Evolutionary conservation across 805 yeast genomes (phyloP).

Genomic region (Isabelozyma gotoi): DNA sequence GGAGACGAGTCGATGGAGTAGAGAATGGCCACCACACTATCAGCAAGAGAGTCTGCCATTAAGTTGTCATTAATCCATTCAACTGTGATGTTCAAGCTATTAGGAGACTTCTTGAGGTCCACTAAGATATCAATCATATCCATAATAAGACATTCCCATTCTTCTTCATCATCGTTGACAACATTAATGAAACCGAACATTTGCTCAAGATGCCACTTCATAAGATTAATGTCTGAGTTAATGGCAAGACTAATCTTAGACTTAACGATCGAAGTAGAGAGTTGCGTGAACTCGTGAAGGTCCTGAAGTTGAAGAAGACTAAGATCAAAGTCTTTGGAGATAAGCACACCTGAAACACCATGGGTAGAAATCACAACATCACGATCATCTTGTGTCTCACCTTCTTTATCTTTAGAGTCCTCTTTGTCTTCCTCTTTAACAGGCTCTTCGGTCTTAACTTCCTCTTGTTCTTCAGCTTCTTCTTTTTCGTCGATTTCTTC

Average conservation of each 20-base stretch:
- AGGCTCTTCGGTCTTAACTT: constrained; percentile 3
- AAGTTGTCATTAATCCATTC: constrained; percentile 86
- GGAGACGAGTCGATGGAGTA: constrained; percentile 93
- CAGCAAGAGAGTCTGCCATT: constrained; percentile 91
- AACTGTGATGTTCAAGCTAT: constrained; percentile 53
- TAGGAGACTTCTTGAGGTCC: constrained; percentile 31
- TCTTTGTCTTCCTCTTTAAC: constrained; percentile 5
- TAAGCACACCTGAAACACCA: constrained; percentile 75
- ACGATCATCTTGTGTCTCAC: constrained; percentile 7
- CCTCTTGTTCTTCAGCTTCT: constrained; percentile 10
- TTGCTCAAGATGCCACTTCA: constrained; percentile 87
- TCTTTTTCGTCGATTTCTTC: constrained; percentile 25
- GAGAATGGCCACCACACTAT: constrained; percentile 84
- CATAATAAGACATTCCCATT: constrained; percentile 46
- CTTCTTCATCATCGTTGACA: constrained; percentile 51
- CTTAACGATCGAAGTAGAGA: constrained; percentile 79
- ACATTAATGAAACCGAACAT: constrained; percentile 89
- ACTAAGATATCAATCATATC: constrained; percentile 42
- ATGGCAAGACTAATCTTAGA: constrained; percentile 80
- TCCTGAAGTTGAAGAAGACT: constrained; percentile 82
- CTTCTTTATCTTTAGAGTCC: constrained; percentile 6
- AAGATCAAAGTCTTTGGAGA: constrained; percentile 87
- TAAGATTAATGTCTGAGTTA: constrained; percentile 75
- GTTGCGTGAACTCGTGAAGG: constrained; percentile 82
- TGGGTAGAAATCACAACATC: constrained; percentile 24